Percentiles rank a stretch among this genome's conserved stretches.
These are phyloP conservation scores for Aethionema arabicum DNA, from an alignment of 345 rosid species.

Conservation along the genomic window DNA sequence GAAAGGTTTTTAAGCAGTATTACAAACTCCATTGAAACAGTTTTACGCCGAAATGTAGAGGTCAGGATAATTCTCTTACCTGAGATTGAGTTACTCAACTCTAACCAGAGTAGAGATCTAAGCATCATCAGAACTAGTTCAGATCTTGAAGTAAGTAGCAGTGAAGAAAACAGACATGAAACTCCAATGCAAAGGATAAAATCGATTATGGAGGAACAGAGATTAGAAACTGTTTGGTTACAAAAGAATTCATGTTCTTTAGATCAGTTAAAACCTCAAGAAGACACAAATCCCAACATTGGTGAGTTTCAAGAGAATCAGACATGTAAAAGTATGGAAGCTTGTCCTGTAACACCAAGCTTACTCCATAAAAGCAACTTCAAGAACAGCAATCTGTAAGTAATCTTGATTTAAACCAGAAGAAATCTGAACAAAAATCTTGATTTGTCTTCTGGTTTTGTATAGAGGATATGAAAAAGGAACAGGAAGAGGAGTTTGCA, in stretches of 20 bases:
- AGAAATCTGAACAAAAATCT: not conserved
- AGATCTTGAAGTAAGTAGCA: constrained; percentile 35
- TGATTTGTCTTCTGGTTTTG: constrained; percentile 20
- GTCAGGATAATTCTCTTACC: constrained; percentile 71
- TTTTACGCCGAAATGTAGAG: constrained; percentile 71
- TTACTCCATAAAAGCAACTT: constrained; percentile 62
- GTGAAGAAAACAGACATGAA: constrained; percentile 47
- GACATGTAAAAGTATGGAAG: constrained; percentile 47
- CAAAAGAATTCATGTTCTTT: constrained; percentile 72
- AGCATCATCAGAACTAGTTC: constrained; percentile 27
- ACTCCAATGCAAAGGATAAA: constrained; percentile 86
- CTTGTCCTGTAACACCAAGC: constrained; percentile 75
- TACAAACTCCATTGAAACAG: constrained; percentile 84
- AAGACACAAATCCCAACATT: constrained; percentile 41
- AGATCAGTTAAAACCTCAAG: constrained; percentile 68
- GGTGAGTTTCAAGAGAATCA: constrained; percentile 53
- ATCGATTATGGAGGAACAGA: constrained; percentile 88
- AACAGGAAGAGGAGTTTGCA: constrained; percentile 73
- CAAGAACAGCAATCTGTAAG: constrained; percentile 66
- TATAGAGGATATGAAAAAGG: constrained; percentile 77
- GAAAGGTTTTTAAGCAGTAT: constrained; percentile 94
- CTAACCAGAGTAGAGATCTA: constrained; percentile 29
- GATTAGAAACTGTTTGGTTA: constrained; percentile 84
- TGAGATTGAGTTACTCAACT: constrained; percentile 43
- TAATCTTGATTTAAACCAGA: constrained; percentile 25